Evolutionary conservation across 192 early-diverging fungal species (phyloP), one percentile per base, ranked within the genome.

Genomic region (Podochytrium sp.): DNA sequence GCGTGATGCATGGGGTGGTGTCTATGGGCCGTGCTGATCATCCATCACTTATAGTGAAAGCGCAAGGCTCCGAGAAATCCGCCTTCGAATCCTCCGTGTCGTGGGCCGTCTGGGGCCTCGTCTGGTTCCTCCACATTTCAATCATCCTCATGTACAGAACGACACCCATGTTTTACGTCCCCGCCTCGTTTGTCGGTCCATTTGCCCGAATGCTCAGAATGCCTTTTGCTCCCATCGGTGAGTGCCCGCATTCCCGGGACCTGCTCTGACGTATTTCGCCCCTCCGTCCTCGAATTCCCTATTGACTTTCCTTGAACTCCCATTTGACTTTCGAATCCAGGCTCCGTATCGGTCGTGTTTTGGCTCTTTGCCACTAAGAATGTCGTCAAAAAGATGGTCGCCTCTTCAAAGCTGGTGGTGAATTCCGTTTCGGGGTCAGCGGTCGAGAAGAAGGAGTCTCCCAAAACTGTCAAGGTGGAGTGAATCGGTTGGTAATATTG

Each of bases 321-420:
- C 23, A 55, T 23, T 55, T 23, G 41, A 25, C 35, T 47, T 14
- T 41, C 14, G 30, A 43, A 52, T 37, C 29, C 20, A 75, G 74
- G 64, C 3, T 75, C 74, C 7, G 64, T 75, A 6, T 66, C 63
- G 10, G 51, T 67, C 12, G 55, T 52, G 4, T 65, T 75, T 18
- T 75, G 74, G 74, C 56, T 75, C 10, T 67, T 67, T 55, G 49
- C 74, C 10, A 67, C 52, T 35, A 65, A 75, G 53, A 75, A 65
- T 20, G 65, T 65, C 23, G 35, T 75, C 38, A n/a, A 12, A 33
- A 52, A 65, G 38, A 42, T 64, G 2, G 3, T 74, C 14, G 33
- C 59, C 1, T 16, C 59, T 14, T n/a, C 59, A 7, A 61, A 61
- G 33, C 16, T 25, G 27, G 33, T 61, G 16, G 59, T 25, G 12